Conservation (phyloP, 2,329 filamentous ascomycete genomes). For the Cyphellophora europaea region DNA sequence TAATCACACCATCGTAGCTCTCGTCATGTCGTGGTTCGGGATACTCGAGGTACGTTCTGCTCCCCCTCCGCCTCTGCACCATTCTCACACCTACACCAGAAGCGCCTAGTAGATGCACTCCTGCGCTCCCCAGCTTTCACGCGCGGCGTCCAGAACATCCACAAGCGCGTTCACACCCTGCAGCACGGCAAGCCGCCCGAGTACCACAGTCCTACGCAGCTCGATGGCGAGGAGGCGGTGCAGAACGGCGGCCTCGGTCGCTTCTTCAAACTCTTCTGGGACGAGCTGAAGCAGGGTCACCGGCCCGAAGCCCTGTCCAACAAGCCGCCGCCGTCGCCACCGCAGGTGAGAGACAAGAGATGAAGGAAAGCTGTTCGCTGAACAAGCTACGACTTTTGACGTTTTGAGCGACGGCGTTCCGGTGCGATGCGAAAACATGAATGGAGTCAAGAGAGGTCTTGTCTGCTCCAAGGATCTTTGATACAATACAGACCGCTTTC, state of each 20-base stretch:
- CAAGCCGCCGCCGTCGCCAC: constrained; percentile 2
- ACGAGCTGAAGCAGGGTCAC: constrained; percentile 32
- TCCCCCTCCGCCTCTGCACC: not conserved
- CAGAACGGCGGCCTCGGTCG: constrained; percentile 22
- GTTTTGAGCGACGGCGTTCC: not conserved
- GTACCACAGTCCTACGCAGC: constrained; percentile 30
- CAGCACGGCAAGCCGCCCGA: constrained; percentile 33
- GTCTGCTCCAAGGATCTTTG: not conserved
- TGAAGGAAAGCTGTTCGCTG: not conserved
- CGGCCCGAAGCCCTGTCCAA: constrained; percentile 23
- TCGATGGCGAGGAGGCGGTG: constrained; percentile 21
- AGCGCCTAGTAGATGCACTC: constrained; percentile 19
- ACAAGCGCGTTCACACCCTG: constrained; percentile 31
- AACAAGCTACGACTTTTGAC: not conserved
- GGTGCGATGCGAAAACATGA: not conserved
- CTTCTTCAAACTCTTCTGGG: constrained; percentile 31
- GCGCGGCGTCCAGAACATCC: constrained; percentile 31
- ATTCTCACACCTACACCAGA: constrained; percentile 9
- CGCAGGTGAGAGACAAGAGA: no score
- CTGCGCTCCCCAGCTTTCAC: constrained; percentile 34
- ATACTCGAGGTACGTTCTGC: constrained; percentile 13
- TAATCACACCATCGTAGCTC: not conserved
- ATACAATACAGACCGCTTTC: not conserved
- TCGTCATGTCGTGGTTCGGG: constrained; percentile 13
- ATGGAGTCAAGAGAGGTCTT: not conserved